Evolutionary conservation across 129 eudicot genomes (phyloP), one percentile per base, ranked within the genome.

Genomic region (Chrysanthemum seticuspe): DNA sequence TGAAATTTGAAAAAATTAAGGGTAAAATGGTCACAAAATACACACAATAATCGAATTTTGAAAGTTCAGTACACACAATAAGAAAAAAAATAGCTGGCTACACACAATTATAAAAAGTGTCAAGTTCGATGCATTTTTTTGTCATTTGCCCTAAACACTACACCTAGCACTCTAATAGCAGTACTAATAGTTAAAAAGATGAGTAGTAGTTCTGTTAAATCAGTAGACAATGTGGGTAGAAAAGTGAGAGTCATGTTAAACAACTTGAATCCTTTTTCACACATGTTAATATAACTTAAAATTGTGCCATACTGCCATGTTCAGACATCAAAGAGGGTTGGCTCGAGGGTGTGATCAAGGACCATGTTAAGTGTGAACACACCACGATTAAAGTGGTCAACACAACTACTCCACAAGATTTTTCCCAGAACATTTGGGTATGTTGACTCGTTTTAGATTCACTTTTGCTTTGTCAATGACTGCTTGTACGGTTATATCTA

Each of bases 371-470:
- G 72, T 63, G 77, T 78, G 77, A 71, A 71, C 50, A 71, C 61
- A 25, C 15, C n/a, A 72, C 13, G 68, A n/a, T 78, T 61, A 40
- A 78, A 78, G 61, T 71, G 54, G 67, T 78, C 77, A 71, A 63
- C 72, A 19, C 82, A 78, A 18, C 73, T 78, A 29, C 31, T 21
- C 77, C 77, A 78, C 14, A 63, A 55, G 67, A 44, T 72, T 78
- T 78, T 78, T 63, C 72, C 82, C 5, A 61, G 53, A 54, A 8
- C 67, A 16, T 63, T 71, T 64, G 77, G 82, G 77, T 71, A 53
- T 2, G 16, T 71, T 25, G 65, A 19, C 61, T 71, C 67, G 73
- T 71, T 71, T 53, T 4, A 19, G 44, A 67, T 54, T 67, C 45
- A 25, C 13, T 7, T 1, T 27, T 3, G 77, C 82, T 10, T 78